A percentile compares a stretch with the other conserved stretches of the same genome.
Conservation (phyloP, 495 filamentous ascomycete species). For the Podospora conica region DNA sequence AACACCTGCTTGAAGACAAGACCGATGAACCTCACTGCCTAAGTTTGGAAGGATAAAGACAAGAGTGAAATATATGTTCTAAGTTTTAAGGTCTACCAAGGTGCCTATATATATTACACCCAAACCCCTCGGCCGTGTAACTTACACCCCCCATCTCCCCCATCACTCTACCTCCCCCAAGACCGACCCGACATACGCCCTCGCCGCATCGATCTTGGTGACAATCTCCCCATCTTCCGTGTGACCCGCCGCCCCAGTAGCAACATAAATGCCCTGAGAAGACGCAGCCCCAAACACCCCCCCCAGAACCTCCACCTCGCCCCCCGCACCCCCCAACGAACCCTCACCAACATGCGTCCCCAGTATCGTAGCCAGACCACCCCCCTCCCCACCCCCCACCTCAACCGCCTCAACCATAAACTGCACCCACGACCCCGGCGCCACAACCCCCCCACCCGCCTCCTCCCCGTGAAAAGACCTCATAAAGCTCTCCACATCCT, state of each 20-base stretch:
- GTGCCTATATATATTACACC: too few species aligned
- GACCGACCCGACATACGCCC: conserved; percentile 21
- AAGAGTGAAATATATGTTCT: background rate
- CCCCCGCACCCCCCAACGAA: background rate
- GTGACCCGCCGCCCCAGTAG: background rate
- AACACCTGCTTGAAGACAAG: background rate
- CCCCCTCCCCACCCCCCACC: background rate
- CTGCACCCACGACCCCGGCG: conserved; percentile 42
- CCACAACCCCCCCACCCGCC: conserved; percentile 21
- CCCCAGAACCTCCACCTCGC: conserved; percentile 14
- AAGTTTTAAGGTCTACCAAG: too few species aligned
- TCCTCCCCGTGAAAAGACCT: conserved; percentile 22
- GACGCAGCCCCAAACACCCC: conserved; percentile 40
- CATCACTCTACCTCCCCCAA: background rate
- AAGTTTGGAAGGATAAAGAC: background rate
- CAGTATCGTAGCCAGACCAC: background rate
- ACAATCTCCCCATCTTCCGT: conserved; percentile 1
- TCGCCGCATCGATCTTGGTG: conserved; percentile 40
- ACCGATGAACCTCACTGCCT: background rate
- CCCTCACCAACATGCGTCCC: background rate
- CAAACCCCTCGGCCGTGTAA: too few species aligned
- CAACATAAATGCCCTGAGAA: conserved; percentile 35
- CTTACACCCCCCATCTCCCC: background rate
- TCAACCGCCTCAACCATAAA: conserved; percentile 39
- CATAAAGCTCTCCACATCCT: conserved; percentile 29